Conservation (phyloP, 2,329 filamentous ascomycete genomes). For the Coniochaeta sp. region DNA sequence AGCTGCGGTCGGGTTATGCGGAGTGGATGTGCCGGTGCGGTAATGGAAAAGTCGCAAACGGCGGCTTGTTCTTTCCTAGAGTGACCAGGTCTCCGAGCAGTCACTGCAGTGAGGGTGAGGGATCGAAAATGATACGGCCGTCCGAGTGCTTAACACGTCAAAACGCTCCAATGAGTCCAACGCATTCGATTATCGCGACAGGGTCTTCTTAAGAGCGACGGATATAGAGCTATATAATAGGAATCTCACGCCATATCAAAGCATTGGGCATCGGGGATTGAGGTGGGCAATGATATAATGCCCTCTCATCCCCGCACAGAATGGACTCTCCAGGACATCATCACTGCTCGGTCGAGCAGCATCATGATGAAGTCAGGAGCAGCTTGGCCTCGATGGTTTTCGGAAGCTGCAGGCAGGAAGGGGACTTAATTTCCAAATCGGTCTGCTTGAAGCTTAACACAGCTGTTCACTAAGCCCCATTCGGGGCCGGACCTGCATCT, state of each 20-base stretch:
- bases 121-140: background rate
- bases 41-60: background rate
- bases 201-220: background rate
- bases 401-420: background rate
- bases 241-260: background rate
- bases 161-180: background rate
- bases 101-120: background rate
- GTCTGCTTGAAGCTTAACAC: background rate
- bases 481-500: background rate
- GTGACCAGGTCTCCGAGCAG: background rate
- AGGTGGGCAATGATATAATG: background rate
- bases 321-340: background rate
- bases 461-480: background rate
- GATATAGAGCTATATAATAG: background rate
- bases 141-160: background rate
- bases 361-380: background rate
- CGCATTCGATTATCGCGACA: background rate
- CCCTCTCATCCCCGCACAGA: background rate
- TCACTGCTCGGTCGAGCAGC: background rate
- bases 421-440: background rate
- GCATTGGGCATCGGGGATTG: no score
- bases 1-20: background rate
- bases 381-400: background rate
- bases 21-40: background rate
- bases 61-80: background rate